A percentile compares a stretch with the other conserved stretches of the same genome.
phyloP scores from a whole-genome alignment of 2,329 filamentous ascomycete species.

The Pseudogymnoascus sp. region DNA sequence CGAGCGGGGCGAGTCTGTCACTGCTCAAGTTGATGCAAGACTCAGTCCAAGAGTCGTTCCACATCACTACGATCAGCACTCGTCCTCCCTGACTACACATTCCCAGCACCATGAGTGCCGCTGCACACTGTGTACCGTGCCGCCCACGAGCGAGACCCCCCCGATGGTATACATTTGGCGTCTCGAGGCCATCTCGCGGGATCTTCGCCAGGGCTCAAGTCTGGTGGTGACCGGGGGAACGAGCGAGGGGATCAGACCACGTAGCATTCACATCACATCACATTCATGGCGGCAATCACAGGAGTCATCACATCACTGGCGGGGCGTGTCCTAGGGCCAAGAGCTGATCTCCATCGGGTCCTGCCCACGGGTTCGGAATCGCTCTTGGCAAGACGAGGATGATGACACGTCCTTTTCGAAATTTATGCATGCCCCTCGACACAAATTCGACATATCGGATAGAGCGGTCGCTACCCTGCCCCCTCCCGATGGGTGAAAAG shows the following conservation, averaged over 20 bases:
- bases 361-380: background rate
- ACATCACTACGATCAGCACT: background rate
- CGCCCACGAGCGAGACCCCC: background rate
- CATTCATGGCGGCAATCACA: background rate
- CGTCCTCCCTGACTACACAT: background rate
- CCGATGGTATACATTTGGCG: background rate
- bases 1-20: too few species aligned
- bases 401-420: background rate
- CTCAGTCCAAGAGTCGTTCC: too few species aligned
- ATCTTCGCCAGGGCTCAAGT: slow-evolving; percentile 3
- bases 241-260: background rate
- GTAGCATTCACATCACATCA: background rate
- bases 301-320: background rate
- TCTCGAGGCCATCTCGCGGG: background rate
- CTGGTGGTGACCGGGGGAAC: background rate
- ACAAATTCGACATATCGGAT: background rate
- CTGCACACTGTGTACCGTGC: background rate
- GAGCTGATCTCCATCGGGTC: background rate
- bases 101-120: background rate
- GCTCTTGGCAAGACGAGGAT: background rate
- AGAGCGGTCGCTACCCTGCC: background rate
- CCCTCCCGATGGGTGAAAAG: background rate
- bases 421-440: background rate
- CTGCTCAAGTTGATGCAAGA: too few species aligned
- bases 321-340: background rate